phyloP scores from a whole-genome alignment of 1,139 yeast species.

The Yamadazyma songkhlaensis region DNA sequence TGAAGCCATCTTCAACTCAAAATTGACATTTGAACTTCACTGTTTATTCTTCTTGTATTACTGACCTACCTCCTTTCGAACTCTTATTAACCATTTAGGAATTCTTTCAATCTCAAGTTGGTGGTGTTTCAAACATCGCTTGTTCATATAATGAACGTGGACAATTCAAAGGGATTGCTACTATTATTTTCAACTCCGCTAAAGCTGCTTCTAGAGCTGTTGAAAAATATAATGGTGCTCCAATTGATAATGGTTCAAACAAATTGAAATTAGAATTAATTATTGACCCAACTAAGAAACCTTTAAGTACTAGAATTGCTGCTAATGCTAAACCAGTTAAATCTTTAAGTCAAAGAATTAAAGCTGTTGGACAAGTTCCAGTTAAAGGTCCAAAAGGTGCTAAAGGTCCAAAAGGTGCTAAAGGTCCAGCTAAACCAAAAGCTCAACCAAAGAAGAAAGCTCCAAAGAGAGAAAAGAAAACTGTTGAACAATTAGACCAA shows the following conservation, averaged over 20 bases:
- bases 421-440: slow-evolving; percentile 21
- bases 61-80: too few species aligned
- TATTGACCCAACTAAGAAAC: slow-evolving; percentile 78
- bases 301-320: slow-evolving; percentile 69
- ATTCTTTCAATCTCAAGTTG: slow-evolving; percentile 84
- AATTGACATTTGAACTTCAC: too few species aligned
- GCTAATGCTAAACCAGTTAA: slow-evolving; percentile 38
- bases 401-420: slow-evolving; percentile 21
- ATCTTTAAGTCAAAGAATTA: slow-evolving; percentile 17
- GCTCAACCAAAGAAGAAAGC: slow-evolving; percentile 18
- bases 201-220: slow-evolving; percentile 73
- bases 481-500: slow-evolving; percentile 87
- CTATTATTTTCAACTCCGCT: slow-evolving; percentile 68
- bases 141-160: slow-evolving; percentile 87
- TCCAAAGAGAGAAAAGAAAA: slow-evolving; percentile 60
- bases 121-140: slow-evolving; percentile 72
- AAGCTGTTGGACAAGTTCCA: slow-evolving; percentile 14
- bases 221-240: slow-evolving; percentile 84
- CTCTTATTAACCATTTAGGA: slow-evolving; percentile 49
- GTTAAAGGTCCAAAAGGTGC: slow-evolving; percentile 17
- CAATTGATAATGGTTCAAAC: slow-evolving; percentile 83
- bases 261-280: slow-evolving; percentile 81
- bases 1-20: too few species aligned
- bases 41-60: too few species aligned
- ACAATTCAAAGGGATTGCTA: slow-evolving; percentile 88